A percentile compares a stretch with the other conserved stretches of the same genome.
phyloP scores from a whole-genome alignment of 228 moss, liverwort and hornwort species.

The Sphagnum fallax region DNA sequence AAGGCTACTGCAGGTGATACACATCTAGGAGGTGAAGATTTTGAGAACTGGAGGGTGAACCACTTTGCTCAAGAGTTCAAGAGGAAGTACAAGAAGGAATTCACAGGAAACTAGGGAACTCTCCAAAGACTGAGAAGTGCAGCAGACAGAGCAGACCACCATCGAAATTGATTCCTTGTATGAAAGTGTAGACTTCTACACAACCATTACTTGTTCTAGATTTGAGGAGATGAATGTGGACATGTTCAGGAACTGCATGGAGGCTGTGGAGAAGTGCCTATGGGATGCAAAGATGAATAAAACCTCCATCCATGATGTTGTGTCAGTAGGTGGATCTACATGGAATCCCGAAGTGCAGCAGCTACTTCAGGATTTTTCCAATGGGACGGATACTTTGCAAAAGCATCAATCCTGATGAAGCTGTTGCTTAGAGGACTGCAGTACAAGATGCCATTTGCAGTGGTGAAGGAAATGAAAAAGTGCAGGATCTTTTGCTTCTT shows the following conservation, averaged over 20 bases:
- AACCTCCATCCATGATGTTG: slow-evolving; percentile 23
- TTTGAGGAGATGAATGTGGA: slow-evolving; percentile 40
- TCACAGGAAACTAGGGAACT: slow-evolving; percentile 28
- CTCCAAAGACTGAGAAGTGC: slow-evolving; percentile 22
- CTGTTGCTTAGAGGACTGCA: slow-evolving; percentile 26
- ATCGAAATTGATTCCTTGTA: slow-evolving; percentile 29
- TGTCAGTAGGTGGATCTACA: slow-evolving; percentile 34
- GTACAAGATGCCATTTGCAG: slow-evolving; percentile 37
- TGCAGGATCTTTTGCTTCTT: slow-evolving; percentile 33
- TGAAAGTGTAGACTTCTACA: slow-evolving; percentile 41
- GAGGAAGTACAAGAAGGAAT: slow-evolving; percentile 23
- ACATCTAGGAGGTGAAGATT: slow-evolving; percentile 44
- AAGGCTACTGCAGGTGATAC: slow-evolving; percentile 31
- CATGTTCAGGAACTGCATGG: slow-evolving; percentile 19
- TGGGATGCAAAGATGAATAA: slow-evolving; percentile 15
- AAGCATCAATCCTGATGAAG: slow-evolving; percentile 34
- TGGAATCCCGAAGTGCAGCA: slow-evolving; percentile 36
- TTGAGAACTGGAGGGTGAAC: slow-evolving; percentile 23
- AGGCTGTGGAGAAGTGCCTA: slow-evolving; percentile 29
- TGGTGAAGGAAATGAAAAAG: slow-evolving; percentile 28
- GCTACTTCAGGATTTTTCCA: slow-evolving; percentile 28
- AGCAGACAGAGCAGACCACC: slow-evolving; percentile 28
- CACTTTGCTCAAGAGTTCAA: slow-evolving; percentile 26
- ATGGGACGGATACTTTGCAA: slow-evolving; percentile 40
- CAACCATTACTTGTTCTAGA: slow-evolving; percentile 28